A percentile compares a stretch with the other conserved stretches of the same genome.
phyloP scores from a whole-genome alignment of 23 red algal genomes.

The Agarophyton chilense region DNA sequence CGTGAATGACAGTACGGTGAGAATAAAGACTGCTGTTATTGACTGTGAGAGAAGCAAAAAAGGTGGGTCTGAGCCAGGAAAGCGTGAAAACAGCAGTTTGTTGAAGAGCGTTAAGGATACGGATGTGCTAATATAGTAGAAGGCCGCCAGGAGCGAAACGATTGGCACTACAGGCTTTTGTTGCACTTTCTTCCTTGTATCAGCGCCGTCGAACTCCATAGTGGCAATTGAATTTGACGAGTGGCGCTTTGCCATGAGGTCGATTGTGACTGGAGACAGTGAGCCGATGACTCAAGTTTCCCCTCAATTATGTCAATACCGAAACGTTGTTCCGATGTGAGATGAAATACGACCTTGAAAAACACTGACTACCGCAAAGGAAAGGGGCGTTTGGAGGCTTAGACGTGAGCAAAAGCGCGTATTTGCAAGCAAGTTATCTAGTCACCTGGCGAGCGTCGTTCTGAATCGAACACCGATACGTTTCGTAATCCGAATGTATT shows the following conservation, averaged over 20 bases:
- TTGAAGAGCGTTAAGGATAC: constrained; percentile 81
- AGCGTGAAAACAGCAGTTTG: constrained; percentile 80
- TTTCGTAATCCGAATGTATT: no score
- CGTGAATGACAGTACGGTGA: constrained; percentile 2
- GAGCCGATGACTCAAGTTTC: no score
- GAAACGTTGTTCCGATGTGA: no score
- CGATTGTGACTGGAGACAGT: no score
- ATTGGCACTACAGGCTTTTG: background rate
- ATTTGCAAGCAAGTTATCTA: no score
- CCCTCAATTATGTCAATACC: no score
- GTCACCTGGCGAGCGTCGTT: no score
- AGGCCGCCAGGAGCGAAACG: constrained; percentile 41
- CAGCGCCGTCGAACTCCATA: background rate
- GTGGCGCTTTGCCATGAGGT: background rate
- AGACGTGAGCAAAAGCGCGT: no score
- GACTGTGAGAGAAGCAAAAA: constrained; percentile 73
- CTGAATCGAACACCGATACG: no score
- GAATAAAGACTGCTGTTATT: constrained; percentile 30
- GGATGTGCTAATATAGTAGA: constrained; percentile 84
- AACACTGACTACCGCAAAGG: no score
- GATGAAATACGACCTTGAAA: no score
- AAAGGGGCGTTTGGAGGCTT: no score
- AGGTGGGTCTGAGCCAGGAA: constrained; percentile 51
- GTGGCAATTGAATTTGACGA: background rate
- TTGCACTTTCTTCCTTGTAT: background rate